Evolutionary conservation across 768 basidiomycete species (phyloP), one percentile per base, ranked within the genome.

Genomic region (Mycena galericulata): DNA sequence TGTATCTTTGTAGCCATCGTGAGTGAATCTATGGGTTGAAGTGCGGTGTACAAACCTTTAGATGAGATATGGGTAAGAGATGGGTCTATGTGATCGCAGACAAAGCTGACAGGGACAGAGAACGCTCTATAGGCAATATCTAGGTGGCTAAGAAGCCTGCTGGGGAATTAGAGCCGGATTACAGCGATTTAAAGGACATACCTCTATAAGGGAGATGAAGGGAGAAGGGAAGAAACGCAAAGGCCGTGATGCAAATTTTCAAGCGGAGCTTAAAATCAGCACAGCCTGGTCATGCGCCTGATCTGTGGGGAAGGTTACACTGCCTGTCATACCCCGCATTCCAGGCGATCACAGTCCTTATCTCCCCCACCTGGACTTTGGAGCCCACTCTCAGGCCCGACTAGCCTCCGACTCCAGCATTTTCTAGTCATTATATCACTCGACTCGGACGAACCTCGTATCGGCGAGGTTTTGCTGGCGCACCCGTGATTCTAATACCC

Each of bases 111-210:
- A 88, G 86, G 84, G 84, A 82, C 86, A 88, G 83, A 82, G 84
- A 81, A 88, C 83, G 86, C 84, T 92, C 89, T 92, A 93, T 81
- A 78, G 70, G 70, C 70, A 80, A 76, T 85, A 82, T 86, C 84
- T 71, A 72, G 40, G 75, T 70, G 73, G 80, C 83, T 82, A 71
- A 75, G 71, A 73, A 75, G 81, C 84, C 84, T 83, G 49, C 40
- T 15, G 32, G 18, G n/a, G 51, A 17, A 6, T 69, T 3, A 64
- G 56, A 59, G 22, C 4, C 20, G 10, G 18, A 1, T 14, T 9
- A 4, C 9, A 27, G 27, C 24, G 9, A 54, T 3, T 2, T 1
- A 3, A 17, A 7, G 29, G 6, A 57, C 68, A 49, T 20, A 54
- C 68, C 68, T 69, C 68, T 69, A 69, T 43, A 38, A 12, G 14